phyloP scores from a whole-genome alignment of 768 basidiomycete genomes.

The Phlebiopsis flavidoalba region DNA sequence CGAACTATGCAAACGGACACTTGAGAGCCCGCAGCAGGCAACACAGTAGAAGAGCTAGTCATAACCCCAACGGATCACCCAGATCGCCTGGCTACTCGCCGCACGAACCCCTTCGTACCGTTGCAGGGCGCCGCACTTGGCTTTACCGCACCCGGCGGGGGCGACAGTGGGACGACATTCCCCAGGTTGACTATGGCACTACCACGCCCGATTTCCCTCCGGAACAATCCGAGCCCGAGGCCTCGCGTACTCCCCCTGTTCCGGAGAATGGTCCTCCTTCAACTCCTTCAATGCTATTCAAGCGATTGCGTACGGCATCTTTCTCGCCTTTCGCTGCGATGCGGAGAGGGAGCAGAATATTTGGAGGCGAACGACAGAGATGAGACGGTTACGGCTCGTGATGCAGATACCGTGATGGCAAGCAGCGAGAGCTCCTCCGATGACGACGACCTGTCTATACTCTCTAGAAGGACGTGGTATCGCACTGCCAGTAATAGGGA shows the following conservation, averaged over 20 bases:
- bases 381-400: neutral
- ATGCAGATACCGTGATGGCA: slow-evolving; percentile 9
- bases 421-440: slow-evolving; percentile 24
- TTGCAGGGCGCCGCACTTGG: slow-evolving; percentile 2
- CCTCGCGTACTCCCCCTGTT: neutral
- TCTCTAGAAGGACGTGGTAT: slow-evolving; percentile 11
- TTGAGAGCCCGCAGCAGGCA: neutral
- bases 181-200: slow-evolving; percentile 9
- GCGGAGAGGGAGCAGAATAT: slow-evolving; percentile 13
- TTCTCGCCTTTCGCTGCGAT: slow-evolving; percentile 22
- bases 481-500: neutral
- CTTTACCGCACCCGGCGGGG: neutral
- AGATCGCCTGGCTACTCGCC: neutral
- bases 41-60: neutral
- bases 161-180: slow-evolving; percentile 10
- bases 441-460: slow-evolving; percentile 21
- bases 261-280: neutral
- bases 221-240: neutral
- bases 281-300: slow-evolving; percentile 14
- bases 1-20: slow-evolving; percentile 5
- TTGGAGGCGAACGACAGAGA: neutral
- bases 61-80: neutral
- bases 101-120: neutral
- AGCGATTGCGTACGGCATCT: slow-evolving; percentile 20
- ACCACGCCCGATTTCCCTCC: slow-evolving; percentile 12